Evolutionary conservation across 495 filamentous ascomycete species (phyloP), one percentile per base, ranked within the genome.

Genomic region (Aspergillus homomorphus): DNA sequence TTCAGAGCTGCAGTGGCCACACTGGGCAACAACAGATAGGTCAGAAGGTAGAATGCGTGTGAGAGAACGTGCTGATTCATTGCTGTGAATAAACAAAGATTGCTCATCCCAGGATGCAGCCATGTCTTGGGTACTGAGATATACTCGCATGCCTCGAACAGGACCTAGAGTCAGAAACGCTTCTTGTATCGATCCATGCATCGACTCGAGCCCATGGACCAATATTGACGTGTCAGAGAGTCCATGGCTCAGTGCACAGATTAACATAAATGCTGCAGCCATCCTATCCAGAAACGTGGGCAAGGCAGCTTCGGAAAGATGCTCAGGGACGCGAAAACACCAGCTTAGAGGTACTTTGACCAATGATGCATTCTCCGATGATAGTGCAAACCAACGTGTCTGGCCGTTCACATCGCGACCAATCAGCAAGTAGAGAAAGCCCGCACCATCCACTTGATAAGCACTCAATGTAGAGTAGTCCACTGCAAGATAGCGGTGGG

Each of bases 381-480:
- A 51, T 30, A 51, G 15, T 18, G 48, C 48, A 24, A 51, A 28
- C 48, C 48, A 51, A 9, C 48, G 24, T 51, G 48, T 51, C 23
- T 51, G 24, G 48, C 19, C 48, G 1, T 15, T 30, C 18, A 9
- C 4, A 30, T 51, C 23, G 14, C 24, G 48, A 30, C 48, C 48
- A 23, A 51, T 14, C 2, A 51, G n/a, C 23, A 51, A 30, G 24
- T 51, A 19, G 23, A 51, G 15, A 15, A 23, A 30, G 14, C 48
- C 48, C 2, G 23, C 23, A 19, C 48, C 48, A 23, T 51, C 48
- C 15, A 51, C 14, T 18, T 30, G 24, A 28, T 28, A 30, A 16
- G 48, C 48, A 16, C 16, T 51, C 15, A 30, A 8, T 30, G 48
- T 51, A n/a, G 48, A 51, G 24, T 28, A 51, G 23, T 1, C 6